phyloP scores from a whole-genome alignment of 2,329 filamentous ascomycete species.

The Penicillium sp. region DNA sequence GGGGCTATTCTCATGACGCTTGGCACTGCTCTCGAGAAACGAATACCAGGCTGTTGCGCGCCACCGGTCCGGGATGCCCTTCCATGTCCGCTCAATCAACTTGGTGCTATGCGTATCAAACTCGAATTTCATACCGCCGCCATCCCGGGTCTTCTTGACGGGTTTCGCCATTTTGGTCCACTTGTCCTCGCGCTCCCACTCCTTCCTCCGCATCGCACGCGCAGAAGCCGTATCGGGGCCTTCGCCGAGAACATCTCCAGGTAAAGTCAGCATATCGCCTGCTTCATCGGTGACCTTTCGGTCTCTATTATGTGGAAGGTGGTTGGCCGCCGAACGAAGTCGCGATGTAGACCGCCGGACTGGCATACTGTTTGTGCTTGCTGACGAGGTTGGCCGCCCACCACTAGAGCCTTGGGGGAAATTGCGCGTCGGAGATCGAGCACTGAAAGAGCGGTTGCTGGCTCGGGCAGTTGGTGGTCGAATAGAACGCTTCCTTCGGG shows the following conservation, averaged over 20 bases:
- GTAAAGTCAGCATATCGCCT: slow-evolving; percentile 66
- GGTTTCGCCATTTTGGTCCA: slow-evolving; percentile 68
- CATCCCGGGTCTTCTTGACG: slow-evolving; percentile 50
- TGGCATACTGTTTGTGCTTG: slow-evolving; percentile 49
- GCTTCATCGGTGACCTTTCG: slow-evolving; percentile 62
- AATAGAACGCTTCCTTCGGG: slow-evolving; percentile 57
- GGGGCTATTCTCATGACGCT: slow-evolving; percentile 62
- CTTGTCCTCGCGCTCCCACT: slow-evolving; percentile 66
- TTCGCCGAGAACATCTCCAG: slow-evolving; percentile 54
- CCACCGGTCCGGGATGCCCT: slow-evolving; percentile 97
- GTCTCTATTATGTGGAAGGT: slow-evolving; percentile 57
- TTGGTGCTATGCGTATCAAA: slow-evolving; percentile 85
- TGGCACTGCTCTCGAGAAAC: slow-evolving; percentile 79
- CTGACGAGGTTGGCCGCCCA: slow-evolving; percentile 50
- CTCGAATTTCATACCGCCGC: slow-evolving; percentile 69
- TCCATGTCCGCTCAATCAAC: slow-evolving; percentile 90
- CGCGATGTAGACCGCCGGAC: slow-evolving; percentile 47
- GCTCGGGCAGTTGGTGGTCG: slow-evolving; percentile 54
- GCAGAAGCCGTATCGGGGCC: slow-evolving; percentile 53
- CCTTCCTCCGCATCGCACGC: slow-evolving; percentile 59
- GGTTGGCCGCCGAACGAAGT: slow-evolving; percentile 58
- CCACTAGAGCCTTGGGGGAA: slow-evolving; percentile 47
- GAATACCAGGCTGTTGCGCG: slow-evolving; percentile 91
- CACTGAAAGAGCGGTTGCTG: slow-evolving; percentile 49
- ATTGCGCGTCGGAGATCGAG: slow-evolving; percentile 45